phyloP scores from a whole-genome alignment of 371 early-diverging fungal genomes.

The Mortierella sp. region DNA sequence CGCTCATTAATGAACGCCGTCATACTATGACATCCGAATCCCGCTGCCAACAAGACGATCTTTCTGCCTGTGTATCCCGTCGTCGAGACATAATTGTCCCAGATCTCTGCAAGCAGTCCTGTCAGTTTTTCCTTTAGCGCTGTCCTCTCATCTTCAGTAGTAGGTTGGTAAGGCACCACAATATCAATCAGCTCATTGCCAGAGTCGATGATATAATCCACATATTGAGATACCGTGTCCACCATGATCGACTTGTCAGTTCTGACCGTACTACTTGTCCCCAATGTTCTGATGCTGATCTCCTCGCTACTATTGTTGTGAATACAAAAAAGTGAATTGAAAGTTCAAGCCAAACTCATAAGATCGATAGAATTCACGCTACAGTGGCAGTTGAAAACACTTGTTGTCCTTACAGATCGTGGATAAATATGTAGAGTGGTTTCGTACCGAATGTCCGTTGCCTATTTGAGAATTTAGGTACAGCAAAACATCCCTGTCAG shows the following conservation, averaged over 20 bases:
- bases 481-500: not conserved
- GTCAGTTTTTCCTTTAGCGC: constrained; percentile 34
- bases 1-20: constrained; percentile 47
- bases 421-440: constrained; percentile 48
- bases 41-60: constrained; percentile 38
- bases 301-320: constrained; percentile 28
- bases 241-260: constrained; percentile 39
- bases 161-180: constrained; percentile 39
- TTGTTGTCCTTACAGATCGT: constrained; percentile 38
- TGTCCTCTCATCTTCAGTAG: constrained; percentile 37
- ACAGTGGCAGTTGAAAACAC: not conserved
- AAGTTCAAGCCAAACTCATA: no score
- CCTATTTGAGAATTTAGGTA: not conserved
- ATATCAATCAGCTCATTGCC: constrained; percentile 44
- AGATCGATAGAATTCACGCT: not conserved
- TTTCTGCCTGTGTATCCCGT: constrained; percentile 34
- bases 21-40: constrained; percentile 48
- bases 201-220: constrained; percentile 31
- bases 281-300: constrained; percentile 25
- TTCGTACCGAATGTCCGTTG: constrained; percentile 26
- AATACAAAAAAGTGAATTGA: not conserved
- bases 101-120: constrained; percentile 30
- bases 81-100: constrained; percentile 42
- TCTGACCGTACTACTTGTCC: constrained; percentile 20
- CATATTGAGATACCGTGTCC: constrained; percentile 28